phyloP scores from a whole-genome alignment of 2,329 filamentous ascomycete genomes.

The Colletotrichum liaoningense region DNA sequence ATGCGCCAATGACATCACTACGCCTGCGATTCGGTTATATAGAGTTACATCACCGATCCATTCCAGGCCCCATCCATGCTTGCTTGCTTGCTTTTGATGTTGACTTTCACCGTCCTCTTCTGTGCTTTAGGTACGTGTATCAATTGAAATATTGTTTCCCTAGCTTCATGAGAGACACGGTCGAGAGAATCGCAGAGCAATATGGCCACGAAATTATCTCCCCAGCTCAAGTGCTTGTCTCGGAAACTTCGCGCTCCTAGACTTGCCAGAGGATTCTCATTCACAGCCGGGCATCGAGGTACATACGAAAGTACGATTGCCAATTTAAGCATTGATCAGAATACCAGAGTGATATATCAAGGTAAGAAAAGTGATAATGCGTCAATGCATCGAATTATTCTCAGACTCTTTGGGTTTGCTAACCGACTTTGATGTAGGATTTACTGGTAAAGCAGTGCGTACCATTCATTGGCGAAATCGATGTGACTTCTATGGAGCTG shows the following conservation, averaged over 20 bases:
- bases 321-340: conserved; percentile 42
- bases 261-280: neutral
- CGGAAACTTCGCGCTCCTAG: neutral
- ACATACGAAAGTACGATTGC: conserved; percentile 44
- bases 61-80: neutral
- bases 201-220: neutral
- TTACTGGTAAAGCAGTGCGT: conserved; percentile 51
- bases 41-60: neutral
- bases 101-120: neutral
- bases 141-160: neutral
- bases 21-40: neutral
- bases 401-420: neutral
- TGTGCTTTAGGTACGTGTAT: neutral
- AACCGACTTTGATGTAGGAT: conserved; percentile 40
- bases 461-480: neutral
- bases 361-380: conserved; percentile 35
- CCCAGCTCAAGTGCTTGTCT: neutral
- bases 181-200: neutral
- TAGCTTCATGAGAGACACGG: neutral
- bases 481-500: neutral
- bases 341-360: conserved; percentile 51
- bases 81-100: neutral
- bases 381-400: too few relatives aligned
- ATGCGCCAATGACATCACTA: conserved; percentile 9
- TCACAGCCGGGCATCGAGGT: neutral